Evolutionary conservation across 2,329 filamentous ascomycete species (phyloP), one percentile per base, ranked within the genome.

Genomic region (Penicillium sp.): DNA sequence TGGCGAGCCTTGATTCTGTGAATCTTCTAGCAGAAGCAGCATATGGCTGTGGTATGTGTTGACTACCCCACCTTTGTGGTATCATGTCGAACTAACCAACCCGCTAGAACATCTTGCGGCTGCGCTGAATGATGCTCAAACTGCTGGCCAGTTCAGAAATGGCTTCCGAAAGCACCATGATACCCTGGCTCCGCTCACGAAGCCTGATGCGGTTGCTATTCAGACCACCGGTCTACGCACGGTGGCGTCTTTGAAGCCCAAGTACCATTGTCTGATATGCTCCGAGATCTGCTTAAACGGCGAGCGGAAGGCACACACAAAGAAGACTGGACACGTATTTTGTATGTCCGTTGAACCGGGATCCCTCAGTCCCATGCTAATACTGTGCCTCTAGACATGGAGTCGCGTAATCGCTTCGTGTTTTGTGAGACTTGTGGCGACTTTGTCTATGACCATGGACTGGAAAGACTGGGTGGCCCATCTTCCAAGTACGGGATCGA

Each of bases 361-460:
- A n/a, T 14, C 6, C 28, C 13, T 41, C 25, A 27, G 5, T 16
- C n/a, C 11, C 22, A 5, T 54, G 9, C 46, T 62, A 55, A 55
- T 55, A 18, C 13, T 16, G 27, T 27, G 22, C 13, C 2, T 27
- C 4, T 28, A 76, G 73, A 73, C 48, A 69, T 74, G 52, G 73
- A 75, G 51, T 73, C 71, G 6, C 68, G 72, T 40, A 72, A 62
- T 22, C 69, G 72, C 6, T 62, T 64, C 27, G 53, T 76, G 5
- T 75, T 69, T 38, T 76, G 74, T 51, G 67, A 74, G 54, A 56
- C 53, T 14, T 76, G 74, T 53, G 58, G 59, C 14, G 74, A 76
- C 56, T 68, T 76, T 42, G 63, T 76, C 35, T 76, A 76, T 53
- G 73, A 75, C 44, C 64, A 68, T 46, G 66, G 67, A 5, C 55